Conservation (phyloP, 2,329 filamentous ascomycete species). For the Fonsecaea monophora region DNA sequence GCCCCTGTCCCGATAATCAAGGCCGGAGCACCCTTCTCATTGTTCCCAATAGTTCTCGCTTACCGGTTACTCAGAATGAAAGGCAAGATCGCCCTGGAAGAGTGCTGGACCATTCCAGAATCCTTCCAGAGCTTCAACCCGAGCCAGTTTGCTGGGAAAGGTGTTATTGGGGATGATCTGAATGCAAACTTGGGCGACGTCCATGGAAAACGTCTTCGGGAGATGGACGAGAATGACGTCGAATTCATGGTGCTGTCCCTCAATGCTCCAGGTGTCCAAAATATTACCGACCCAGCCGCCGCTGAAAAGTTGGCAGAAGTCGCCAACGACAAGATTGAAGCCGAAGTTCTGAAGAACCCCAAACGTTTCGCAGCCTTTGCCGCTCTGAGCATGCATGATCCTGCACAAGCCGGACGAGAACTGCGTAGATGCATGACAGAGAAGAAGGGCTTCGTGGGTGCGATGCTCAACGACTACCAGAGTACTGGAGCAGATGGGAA, state of each 20-base stretch:
- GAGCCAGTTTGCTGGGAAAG: neutral
- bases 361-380: conserved; percentile 56
- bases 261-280: conserved; percentile 39
- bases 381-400: conserved; percentile 48
- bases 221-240: conserved; percentile 39
- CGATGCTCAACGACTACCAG: conserved; percentile 67
- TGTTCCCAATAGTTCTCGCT: neutral
- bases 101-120: conserved; percentile 26
- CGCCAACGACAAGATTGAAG: conserved; percentile 39
- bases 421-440: conserved; percentile 54
- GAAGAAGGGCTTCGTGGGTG: conserved; percentile 64
- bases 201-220: conserved; percentile 17
- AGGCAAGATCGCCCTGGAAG: conserved; percentile 31
- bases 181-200: conserved; percentile 16
- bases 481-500: conserved; percentile 63
- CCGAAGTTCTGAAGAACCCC: conserved; percentile 41
- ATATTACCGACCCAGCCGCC: conserved; percentile 31
- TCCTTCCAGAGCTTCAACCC: conserved; percentile 5
- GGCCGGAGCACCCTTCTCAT: neutral
- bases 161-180: conserved; percentile 17
- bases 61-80: conserved; percentile 4
- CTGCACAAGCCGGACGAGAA: conserved; percentile 47
- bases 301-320: conserved; percentile 36
- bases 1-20: neutral
- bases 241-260: conserved; percentile 39